phyloP scores from a whole-genome alignment of 2,329 filamentous ascomycete species.

The Hyphodiscus sp. region DNA sequence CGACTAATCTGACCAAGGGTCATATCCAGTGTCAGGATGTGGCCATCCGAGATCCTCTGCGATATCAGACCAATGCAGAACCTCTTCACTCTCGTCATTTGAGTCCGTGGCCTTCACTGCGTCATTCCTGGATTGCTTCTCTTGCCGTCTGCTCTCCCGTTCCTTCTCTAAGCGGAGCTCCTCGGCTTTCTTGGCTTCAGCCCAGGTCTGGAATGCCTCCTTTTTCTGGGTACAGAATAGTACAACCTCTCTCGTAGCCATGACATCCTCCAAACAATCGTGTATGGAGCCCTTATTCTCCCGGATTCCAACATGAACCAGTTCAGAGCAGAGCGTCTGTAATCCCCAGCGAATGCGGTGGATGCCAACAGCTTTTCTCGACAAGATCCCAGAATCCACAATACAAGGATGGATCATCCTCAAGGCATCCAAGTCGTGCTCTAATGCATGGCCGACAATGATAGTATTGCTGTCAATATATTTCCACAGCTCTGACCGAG shows the following conservation, averaged over 20 bases:
- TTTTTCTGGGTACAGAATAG: constrained; percentile 39
- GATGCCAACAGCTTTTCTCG: constrained; percentile 29
- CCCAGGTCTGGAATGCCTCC: constrained; percentile 33
- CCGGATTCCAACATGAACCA: constrained; percentile 34
- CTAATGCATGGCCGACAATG: constrained; percentile 41
- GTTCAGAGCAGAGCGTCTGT: constrained; percentile 30
- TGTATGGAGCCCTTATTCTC: constrained; percentile 33
- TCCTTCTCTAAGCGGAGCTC: constrained; percentile 11
- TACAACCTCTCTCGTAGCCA: constrained; percentile 42
- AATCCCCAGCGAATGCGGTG: constrained; percentile 30
- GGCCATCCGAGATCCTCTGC: constrained; percentile 18
- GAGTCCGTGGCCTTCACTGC: no score
- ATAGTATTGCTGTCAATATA: constrained; percentile 39
- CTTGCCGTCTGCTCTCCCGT: constrained; percentile 5
- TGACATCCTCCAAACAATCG: constrained; percentile 42
- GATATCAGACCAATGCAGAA: constrained; percentile 15
- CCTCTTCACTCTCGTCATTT: constrained; percentile 2
- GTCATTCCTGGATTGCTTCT: background rate
- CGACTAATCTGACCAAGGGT: constrained; percentile 19
- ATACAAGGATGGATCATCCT: constrained; percentile 36
- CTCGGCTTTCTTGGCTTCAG: constrained; percentile 16
- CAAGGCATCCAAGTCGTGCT: constrained; percentile 39
- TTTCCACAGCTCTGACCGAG: constrained; percentile 36
- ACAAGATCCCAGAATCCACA: constrained; percentile 40
- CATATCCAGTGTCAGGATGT: constrained; percentile 17